These are phyloP conservation scores for Colletotrichum sublineola DNA, from an alignment of 2,329 filamentous ascomycete genomes.

Conservation along the genomic window DNA sequence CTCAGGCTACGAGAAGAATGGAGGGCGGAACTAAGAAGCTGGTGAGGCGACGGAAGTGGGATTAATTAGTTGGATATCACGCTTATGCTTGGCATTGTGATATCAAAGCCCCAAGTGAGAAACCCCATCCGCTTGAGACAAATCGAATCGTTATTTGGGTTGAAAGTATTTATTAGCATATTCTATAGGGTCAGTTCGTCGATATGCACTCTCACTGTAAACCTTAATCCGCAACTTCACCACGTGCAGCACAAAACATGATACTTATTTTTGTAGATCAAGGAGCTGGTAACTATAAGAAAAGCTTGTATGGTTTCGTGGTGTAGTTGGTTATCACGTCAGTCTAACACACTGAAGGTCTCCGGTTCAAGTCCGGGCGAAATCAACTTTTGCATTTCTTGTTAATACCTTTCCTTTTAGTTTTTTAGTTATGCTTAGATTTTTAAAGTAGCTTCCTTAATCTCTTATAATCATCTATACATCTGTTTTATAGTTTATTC, in stretches of 20 bases:
- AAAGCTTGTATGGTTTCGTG: slow-evolving; percentile 36
- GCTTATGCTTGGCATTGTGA: background rate
- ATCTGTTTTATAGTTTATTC: no score
- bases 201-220: background rate
- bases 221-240: background rate
- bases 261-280: background rate
- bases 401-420: fast-evolving
- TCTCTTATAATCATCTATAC: no score
- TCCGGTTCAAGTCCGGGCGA: slow-evolving; percentile 41
- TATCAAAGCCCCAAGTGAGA: background rate
- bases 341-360: slow-evolving; percentile 56
- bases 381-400: background rate
- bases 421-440: no score
- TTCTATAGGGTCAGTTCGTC: background rate
- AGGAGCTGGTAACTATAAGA: no score
- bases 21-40: no score
- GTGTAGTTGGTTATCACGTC: slow-evolving; percentile 63
- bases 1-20: background rate
- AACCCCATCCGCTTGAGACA: background rate
- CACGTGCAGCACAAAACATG: fast-evolving
- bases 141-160: background rate
- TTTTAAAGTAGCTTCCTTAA: no score
- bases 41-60: background rate
- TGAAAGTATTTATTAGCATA: fast-evolving
- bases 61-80: background rate